Conservation (phyloP, 352 stramenopile species). For the Pseudoperonospora humuli region DNA sequence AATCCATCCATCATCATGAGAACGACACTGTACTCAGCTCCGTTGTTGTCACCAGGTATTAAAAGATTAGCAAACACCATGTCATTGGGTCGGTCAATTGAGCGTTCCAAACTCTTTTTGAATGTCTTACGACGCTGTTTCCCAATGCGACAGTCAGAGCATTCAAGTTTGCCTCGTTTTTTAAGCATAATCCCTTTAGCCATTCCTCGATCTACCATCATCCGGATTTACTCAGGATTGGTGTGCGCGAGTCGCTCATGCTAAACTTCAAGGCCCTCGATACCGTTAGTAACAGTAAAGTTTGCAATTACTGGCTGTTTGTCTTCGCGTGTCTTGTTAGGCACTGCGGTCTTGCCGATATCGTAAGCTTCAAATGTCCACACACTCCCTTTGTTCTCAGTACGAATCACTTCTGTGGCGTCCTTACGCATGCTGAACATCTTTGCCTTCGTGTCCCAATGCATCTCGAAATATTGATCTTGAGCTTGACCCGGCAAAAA, state of each 20-base stretch:
- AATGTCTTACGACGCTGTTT: constrained; percentile 11
- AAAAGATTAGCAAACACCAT: constrained; percentile 9
- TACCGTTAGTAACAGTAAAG: constrained; percentile 5
- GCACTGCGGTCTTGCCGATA: background rate
- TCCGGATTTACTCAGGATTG: background rate
- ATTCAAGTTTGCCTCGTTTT: constrained; percentile 1
- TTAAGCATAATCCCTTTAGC: constrained; percentile 11
- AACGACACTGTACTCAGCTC: background rate
- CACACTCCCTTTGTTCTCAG: background rate
- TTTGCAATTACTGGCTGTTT: constrained; percentile 7
- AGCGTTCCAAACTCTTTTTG: constrained; percentile 1
- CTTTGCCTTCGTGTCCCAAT: background rate
- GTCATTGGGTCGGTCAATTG: constrained; percentile 2
- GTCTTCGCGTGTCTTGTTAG: background rate
- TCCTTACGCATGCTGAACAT: constrained; percentile 8
- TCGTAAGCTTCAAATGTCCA: constrained; percentile 11
- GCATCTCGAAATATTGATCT: constrained; percentile 8
- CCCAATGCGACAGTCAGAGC: constrained; percentile 11
- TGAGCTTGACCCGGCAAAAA: constrained; percentile 8
- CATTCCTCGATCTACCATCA: constrained; percentile 10
- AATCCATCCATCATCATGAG: constrained; percentile 9
- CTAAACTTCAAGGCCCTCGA: constrained; percentile 1
- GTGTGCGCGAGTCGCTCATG: too few relatives aligned
- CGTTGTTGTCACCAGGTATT: constrained; percentile 4
- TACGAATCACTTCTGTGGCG: constrained; percentile 4